Base-by-base conservation (phyloP, 1,139 yeast genomes). In the Geotrichum armillariae region DNA sequence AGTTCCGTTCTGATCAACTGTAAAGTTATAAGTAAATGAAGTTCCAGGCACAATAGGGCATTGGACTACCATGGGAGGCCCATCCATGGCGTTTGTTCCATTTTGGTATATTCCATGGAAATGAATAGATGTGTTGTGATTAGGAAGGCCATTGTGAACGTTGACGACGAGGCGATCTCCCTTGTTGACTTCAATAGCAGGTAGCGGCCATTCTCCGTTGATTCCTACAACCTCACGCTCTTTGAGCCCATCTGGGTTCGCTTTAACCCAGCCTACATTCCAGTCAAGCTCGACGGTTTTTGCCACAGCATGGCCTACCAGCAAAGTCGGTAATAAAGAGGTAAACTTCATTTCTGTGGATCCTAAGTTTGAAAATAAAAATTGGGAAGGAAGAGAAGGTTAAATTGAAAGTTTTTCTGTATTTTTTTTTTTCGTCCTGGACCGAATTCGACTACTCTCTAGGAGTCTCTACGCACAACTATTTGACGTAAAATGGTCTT, bases 101-200 rank as follows among this genome's bases (percentile, higher is more conserved):
- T 81, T 77, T 72, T 86, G 95, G 78, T 85, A 89, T 63, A 91
- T 63, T 45, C 98, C 98, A 71, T 91, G 98, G 80, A 87, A 88
- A 70, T 91, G 98, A 61, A 91, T 70, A 4, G 93, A 73, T 4
- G 95, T 85, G 68, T 85, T 85, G 44, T 76, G 71, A 39, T 71
- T 74, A 21, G 62, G 66, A 53, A 91, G 77, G 21, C 83, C 85
- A 64, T 91, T 91, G 53, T 79, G 79, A 65, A 89, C 71, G 63
- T 83, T 77, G 32, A 89, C 71, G 47, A 81, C 68, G 22, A 91
- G 75, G n/a, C 85, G 73, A 70, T 91, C 98, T 58, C 94, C 91
- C 63, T 78, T 81, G 56, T 76, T 75, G 52, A 87, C 87, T 38
- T 79, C 74, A 55, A 91, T 71, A 18, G 77, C 77, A 2, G 98